Conservation (phyloP, 345 rosid species). For the Eucalyptus pauciflora region DNA sequence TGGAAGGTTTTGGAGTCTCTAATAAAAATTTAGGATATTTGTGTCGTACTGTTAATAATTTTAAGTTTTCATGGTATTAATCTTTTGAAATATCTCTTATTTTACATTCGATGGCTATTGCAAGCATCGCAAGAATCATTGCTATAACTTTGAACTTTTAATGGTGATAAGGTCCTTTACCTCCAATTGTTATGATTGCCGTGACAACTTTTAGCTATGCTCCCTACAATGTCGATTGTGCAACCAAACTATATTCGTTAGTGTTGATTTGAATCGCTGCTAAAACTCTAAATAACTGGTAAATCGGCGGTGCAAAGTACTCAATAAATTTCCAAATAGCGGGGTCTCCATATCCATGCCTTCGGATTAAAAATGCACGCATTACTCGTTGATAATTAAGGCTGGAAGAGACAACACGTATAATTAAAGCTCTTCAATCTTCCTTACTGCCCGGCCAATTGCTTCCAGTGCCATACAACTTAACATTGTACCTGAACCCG, state of each 20-base stretch:
- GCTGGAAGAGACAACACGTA: neutral
- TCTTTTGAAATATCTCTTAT: neutral
- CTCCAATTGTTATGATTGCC: neutral
- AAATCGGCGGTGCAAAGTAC: neutral
- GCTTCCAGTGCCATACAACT: neutral
- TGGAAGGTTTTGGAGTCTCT: neutral
- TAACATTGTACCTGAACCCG: neutral
- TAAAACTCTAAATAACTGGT: neutral
- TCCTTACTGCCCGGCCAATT: neutral
- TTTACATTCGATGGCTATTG: neutral
- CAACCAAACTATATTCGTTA: neutral
- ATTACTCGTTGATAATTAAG: neutral
- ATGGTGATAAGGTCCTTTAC: neutral
- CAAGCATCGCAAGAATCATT: neutral
- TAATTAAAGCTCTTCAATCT: neutral
- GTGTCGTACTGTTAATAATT: accelerated
- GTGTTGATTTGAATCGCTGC: neutral
- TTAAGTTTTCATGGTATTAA: neutral
- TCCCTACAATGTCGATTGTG: neutral
- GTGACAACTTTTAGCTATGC: neutral
- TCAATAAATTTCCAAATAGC: no score
- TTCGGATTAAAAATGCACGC: neutral
- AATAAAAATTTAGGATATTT: neutral
- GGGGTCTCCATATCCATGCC: no score
- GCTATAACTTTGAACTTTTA: neutral